These are phyloP conservation scores for Rhypophila decipiens DNA, from an alignment of 495 filamentous ascomycete species.

Conservation along the genomic window DNA sequence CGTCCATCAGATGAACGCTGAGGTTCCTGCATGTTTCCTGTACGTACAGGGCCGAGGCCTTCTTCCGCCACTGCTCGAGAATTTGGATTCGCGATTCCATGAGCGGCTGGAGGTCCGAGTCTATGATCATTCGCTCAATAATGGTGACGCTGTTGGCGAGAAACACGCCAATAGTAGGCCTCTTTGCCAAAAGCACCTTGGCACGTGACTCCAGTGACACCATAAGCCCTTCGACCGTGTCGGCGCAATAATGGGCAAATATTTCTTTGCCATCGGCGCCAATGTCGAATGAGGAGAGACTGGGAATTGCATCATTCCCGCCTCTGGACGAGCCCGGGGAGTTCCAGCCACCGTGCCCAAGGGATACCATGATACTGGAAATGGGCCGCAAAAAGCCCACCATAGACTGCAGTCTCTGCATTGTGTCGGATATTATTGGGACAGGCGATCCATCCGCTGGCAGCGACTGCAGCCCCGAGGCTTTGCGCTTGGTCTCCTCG, in stretches of 20 bases:
- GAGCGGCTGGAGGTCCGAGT: constrained; percentile 69
- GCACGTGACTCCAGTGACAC: constrained; percentile 69
- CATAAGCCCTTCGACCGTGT: constrained; percentile 79
- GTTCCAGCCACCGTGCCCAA: constrained; percentile 91
- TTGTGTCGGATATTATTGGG: constrained; percentile 72
- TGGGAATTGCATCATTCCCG: constrained; percentile 59
- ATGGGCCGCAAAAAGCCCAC: constrained; percentile 82
- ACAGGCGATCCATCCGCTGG: constrained; percentile 74
- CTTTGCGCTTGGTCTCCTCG: constrained; percentile 73
- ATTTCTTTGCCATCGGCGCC: constrained; percentile 84
- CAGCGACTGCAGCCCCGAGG: constrained; percentile 54
- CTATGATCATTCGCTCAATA: constrained; percentile 77
- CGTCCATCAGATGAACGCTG: constrained; percentile 78
- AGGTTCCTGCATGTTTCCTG: constrained; percentile 85
- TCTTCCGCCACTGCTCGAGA: constrained; percentile 82
- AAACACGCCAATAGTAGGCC: constrained; percentile 77
- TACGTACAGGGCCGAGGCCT: constrained; percentile 72
- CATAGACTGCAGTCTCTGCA: constrained; percentile 81
- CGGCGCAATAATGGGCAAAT: constrained; percentile 78
- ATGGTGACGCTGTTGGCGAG: constrained; percentile 82
- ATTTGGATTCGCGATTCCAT: constrained; percentile 57
- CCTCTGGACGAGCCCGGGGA: constrained; percentile 37
- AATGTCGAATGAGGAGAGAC: constrained; percentile 73
- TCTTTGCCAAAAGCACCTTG: constrained; percentile 67
- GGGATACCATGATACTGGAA: constrained; percentile 79